Conservation (phyloP, 371 early-diverging fungal species). For the Mortierella sp. region DNA sequence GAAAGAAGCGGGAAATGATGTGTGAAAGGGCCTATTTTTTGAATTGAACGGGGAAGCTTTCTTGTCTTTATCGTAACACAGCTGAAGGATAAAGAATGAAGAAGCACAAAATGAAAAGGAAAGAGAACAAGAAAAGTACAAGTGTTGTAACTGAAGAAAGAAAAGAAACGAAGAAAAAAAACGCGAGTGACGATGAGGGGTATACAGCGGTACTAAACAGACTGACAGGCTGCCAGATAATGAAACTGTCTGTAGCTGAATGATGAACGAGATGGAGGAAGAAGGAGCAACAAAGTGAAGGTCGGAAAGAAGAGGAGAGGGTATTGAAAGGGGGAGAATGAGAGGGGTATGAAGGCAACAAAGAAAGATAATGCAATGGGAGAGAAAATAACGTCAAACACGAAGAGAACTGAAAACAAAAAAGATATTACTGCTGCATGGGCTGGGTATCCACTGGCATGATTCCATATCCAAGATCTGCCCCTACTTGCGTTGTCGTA, state of each 20-base stretch:
- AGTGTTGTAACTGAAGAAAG: neutral
- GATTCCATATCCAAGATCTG: slow-evolving; percentile 36
- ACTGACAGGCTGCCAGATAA: slow-evolving; percentile 6
- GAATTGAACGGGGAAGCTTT: neutral
- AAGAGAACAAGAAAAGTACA: slow-evolving; percentile 1
- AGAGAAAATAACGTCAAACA: slow-evolving; percentile 1
- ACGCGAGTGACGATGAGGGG: neutral
- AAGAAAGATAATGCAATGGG: neutral
- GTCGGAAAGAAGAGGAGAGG: neutral
- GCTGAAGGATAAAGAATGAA: neutral
- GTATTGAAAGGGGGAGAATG: neutral
- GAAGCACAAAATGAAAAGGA: neutral
- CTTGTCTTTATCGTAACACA: too few species aligned
- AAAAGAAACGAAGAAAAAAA: neutral
- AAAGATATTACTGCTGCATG: slow-evolving; percentile 19
- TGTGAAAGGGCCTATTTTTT: neutral
- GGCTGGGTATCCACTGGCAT: slow-evolving; percentile 44
- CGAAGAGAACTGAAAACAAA: slow-evolving; percentile 5
- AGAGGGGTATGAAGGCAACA: neutral
- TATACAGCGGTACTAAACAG: neutral
- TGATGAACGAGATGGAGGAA: neutral
- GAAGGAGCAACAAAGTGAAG: slow-evolving; percentile 9
- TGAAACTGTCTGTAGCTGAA: slow-evolving; percentile 2
- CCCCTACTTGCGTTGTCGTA: slow-evolving; percentile 1
- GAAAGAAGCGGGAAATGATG: neutral